Evolutionary conservation across 1,284 basidiomycete species (phyloP).

Genomic region (Ustilago sp.): DNA sequence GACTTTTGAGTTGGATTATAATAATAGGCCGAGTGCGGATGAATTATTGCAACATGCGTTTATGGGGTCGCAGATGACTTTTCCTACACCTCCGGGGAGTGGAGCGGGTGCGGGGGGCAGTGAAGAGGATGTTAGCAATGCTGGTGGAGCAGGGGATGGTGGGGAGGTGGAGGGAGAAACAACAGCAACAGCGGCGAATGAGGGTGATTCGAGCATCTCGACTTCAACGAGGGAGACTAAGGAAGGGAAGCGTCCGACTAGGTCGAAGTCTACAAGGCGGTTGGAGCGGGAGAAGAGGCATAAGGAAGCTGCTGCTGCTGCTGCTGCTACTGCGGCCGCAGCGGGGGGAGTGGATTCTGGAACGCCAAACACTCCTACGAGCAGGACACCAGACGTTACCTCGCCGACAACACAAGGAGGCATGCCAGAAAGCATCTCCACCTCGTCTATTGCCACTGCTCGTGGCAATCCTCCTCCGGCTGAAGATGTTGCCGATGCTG

Average conservation of each 20-base stretch:
- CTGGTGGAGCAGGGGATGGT: background rate
- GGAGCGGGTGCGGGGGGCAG: slow-evolving; percentile 11
- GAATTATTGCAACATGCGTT: slow-evolving; percentile 63
- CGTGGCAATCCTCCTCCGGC: background rate
- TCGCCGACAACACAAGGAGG: slow-evolving; percentile 10
- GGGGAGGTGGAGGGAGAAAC: slow-evolving; percentile 4
- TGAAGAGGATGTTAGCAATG: background rate
- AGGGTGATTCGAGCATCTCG: slow-evolving; percentile 6
- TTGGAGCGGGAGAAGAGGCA: slow-evolving; percentile 42
- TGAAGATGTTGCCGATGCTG: background rate
- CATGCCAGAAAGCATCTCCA: slow-evolving; percentile 33
- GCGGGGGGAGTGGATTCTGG: slow-evolving; percentile 6
- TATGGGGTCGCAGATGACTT: slow-evolving; percentile 53
- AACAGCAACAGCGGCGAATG: background rate
- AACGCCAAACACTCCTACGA: slow-evolving; percentile 27
- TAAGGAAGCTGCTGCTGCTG: slow-evolving; percentile 23
- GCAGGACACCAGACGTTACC: background rate
- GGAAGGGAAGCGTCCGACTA: slow-evolving; percentile 22
- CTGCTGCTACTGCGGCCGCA: slow-evolving; percentile 6
- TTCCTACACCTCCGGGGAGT: background rate
- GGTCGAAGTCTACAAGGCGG: slow-evolving; percentile 33
- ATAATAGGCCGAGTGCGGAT: slow-evolving; percentile 57
- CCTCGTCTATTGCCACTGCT: slow-evolving; percentile 36
- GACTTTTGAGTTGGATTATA: slow-evolving; percentile 66
- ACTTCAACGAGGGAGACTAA: slow-evolving; percentile 13